Evolutionary conservation across 768 basidiomycete genomes (phyloP).

Genomic region (Leccinum incarnatum): DNA sequence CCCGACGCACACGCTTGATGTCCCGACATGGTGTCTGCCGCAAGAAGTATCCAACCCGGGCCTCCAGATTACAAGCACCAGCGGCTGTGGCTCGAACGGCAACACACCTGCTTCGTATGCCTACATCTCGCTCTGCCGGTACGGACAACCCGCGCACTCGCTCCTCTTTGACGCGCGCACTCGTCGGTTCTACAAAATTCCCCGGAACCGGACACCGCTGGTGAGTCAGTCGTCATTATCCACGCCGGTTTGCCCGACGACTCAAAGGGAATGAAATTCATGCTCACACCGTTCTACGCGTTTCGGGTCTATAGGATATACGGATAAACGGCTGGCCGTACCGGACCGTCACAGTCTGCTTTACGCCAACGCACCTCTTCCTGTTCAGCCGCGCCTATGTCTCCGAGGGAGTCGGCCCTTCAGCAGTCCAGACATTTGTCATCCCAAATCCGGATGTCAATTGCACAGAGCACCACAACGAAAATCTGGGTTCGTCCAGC

Average conservation of each 20-base stretch:
- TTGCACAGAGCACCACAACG: background rate
- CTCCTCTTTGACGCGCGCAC: conserved; percentile 14
- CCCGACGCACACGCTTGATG: conserved; percentile 8
- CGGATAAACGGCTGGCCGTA: conserved; percentile 15
- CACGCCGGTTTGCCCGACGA: too few relatives aligned
- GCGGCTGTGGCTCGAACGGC: background rate
- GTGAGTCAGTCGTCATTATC: background rate
- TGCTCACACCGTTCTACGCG: too few relatives aligned
- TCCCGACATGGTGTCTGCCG: conserved; percentile 13
- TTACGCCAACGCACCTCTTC: conserved; percentile 13
- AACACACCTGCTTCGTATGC: conserved; percentile 10
- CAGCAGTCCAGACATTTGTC: conserved; percentile 19
- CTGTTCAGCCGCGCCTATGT: conserved; percentile 10
- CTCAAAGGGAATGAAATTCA: too few relatives aligned
- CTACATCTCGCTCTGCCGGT: conserved; percentile 11
- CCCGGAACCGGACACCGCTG: conserved; percentile 11
- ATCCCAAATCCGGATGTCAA: conserved; percentile 2
- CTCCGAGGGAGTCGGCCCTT: conserved; percentile 3
- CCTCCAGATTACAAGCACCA: conserved; percentile 4
- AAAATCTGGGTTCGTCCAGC: background rate
- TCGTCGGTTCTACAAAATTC: conserved; percentile 21
- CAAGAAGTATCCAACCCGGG: conserved; percentile 3
- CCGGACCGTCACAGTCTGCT: conserved; percentile 10
- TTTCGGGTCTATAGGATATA: conserved; percentile 6
- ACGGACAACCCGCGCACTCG: conserved; percentile 6